Conservation (phyloP, 2,329 filamentous ascomycete species). For the Botrytis galanthina region DNA sequence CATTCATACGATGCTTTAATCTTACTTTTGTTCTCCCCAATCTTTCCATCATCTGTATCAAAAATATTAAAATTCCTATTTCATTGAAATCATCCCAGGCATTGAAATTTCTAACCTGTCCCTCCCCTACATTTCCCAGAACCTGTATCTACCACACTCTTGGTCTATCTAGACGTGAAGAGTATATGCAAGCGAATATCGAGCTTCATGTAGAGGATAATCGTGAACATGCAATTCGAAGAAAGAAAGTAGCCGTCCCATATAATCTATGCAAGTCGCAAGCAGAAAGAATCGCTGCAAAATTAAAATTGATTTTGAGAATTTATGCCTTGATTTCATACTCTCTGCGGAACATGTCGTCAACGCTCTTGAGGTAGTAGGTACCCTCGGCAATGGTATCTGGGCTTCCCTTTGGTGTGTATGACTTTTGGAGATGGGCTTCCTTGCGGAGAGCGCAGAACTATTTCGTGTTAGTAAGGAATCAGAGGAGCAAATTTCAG, state of each 20-base stretch:
- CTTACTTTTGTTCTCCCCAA: background rate
- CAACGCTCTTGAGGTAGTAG: constrained; percentile 78
- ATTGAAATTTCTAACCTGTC: background rate
- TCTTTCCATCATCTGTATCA: background rate
- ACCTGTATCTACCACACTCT: background rate
- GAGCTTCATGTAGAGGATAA: constrained; percentile 5
- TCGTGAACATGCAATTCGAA: constrained; percentile 11
- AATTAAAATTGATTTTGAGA: constrained; percentile 5
- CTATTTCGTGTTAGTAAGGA: constrained; percentile 43
- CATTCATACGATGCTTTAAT: background rate
- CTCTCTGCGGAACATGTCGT: constrained; percentile 81
- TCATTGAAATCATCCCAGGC: constrained; percentile 4
- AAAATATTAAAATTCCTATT: constrained; percentile 3
- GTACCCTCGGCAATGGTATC: constrained; percentile 65
- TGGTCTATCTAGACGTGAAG: background rate
- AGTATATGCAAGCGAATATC: constrained; percentile 13
- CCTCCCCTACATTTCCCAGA: background rate
- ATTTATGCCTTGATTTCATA: constrained; percentile 70
- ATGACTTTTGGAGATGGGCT: constrained; percentile 80
- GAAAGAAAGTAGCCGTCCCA: background rate
- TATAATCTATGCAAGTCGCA: constrained; percentile 8
- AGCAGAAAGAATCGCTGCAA: background rate
- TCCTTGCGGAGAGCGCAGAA: constrained; percentile 80
- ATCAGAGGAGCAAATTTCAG: background rate
- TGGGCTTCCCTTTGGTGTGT: constrained; percentile 64